phyloP scores from a whole-genome alignment of 805 yeast species.

The Candida loeiensis region DNA sequence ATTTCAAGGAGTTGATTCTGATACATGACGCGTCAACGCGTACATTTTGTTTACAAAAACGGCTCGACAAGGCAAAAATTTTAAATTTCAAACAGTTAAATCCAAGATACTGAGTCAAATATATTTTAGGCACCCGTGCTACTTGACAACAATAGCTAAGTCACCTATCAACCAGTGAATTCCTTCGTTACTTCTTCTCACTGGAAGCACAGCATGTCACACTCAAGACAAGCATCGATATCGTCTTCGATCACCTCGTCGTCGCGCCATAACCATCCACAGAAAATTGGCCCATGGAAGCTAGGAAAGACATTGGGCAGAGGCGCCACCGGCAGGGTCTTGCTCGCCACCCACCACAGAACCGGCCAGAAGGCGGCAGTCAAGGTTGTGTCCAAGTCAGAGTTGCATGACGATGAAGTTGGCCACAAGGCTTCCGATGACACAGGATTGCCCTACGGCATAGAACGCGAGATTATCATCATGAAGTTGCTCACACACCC shows the following conservation, averaged over 20 bases:
- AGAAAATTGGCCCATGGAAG: slow-evolving; percentile 76
- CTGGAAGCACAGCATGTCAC: slow-evolving; percentile 1
- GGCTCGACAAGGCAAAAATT: slow-evolving; percentile 5
- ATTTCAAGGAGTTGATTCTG: slow-evolving; percentile 1
- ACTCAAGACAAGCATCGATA: slow-evolving; percentile 57
- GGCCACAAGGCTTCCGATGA: slow-evolving; percentile 38
- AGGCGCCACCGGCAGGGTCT: slow-evolving; percentile 80
- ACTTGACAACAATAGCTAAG: background rate
- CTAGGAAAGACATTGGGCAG: slow-evolving; percentile 75
- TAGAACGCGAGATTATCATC: slow-evolving; percentile 94
- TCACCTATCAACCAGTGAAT: slow-evolving; percentile 1
- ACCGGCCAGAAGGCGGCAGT: slow-evolving; percentile 81
- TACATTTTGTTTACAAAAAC: slow-evolving; percentile 4
- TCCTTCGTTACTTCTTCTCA: slow-evolving; percentile 1
- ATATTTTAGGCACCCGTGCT: background rate
- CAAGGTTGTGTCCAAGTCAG: slow-evolving; percentile 72
- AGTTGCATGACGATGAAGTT: slow-evolving; percentile 33
- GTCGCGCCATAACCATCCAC: slow-evolving; percentile 44
- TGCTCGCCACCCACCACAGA: slow-evolving; percentile 63
- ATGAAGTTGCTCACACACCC: slow-evolving; percentile 95
- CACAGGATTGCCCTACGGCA: slow-evolving; percentile 86
- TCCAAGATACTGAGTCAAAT: background rate
- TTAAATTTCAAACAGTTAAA: slow-evolving; percentile 2
- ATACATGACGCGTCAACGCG: slow-evolving; percentile 4
- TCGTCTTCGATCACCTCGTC: slow-evolving; percentile 52